Base-by-base conservation (phyloP, 2,329 filamentous ascomycete species). In the Hymenoscyphus fructigenus region DNA sequence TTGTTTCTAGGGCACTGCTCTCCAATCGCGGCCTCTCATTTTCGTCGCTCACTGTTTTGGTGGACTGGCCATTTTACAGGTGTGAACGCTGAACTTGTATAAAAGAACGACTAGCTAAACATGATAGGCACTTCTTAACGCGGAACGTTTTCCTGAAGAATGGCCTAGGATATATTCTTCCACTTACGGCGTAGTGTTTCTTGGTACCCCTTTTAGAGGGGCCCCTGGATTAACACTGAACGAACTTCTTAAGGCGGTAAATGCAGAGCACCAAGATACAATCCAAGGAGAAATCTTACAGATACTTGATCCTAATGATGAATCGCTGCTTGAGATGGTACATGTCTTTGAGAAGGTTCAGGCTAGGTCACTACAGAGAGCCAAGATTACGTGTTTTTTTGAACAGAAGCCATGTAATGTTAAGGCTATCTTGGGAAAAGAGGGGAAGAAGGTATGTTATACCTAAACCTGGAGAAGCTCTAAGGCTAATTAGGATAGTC, bases 401-500 rank as follows among this genome's bases (percentile, higher is more conserved):
- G 14, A 44, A 2, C 38, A 47, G 41, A 47, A 47, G 41, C 41
- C 5, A 47, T 47, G n/a, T 47, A 47, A 47, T 47, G n/a, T 47
- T 7, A 47, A 47, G 41, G n/a, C 17, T 47, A 47, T 47, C 41
- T 47, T 47, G 7, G 41, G n/a, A 47, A 47, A 47, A 47, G 41
- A 47, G 17, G n/a, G 9, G 41, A 47, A 47, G 41, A 47, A 47
- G 41, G n/a, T 47, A 47, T 47, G n/a, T 47, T 47, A 47, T 7
- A 23, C 5, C n/a, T 20, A 47, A 47, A 20, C 41, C 41, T 47
- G 9, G 41, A 9, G 17, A 47, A 47, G 41, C 41, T 47, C 17
- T 23, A 47, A 47, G 41, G 41, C n/a, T 47, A 47, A 47, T 47
- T 47, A 47, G 41, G n/a, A 47, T 47, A 47, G 41, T 47, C n/a